A percentile compares a stretch with the other conserved stretches of the same genome.
These are phyloP conservation scores for Agrocybe praecox DNA, from an alignment of 768 basidiomycete genomes.

Conservation along the genomic window DNA sequence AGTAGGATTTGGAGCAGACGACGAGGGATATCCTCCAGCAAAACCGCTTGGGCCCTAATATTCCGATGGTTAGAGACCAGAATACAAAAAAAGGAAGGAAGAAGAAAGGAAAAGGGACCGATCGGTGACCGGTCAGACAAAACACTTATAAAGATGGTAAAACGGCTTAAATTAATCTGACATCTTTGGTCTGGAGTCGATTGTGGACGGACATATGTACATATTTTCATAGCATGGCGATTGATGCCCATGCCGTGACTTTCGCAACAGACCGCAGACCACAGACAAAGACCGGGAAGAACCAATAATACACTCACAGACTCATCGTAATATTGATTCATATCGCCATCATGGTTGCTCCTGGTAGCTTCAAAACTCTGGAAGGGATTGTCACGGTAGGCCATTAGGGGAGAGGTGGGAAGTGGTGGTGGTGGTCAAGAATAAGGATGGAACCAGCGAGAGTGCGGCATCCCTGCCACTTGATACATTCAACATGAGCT, in stretches of 20 bases:
- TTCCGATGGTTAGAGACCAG: conserved; percentile 1
- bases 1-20: conserved; percentile 1
- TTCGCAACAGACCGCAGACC: neutral
- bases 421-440: conserved; percentile 1
- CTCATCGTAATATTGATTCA: conserved; percentile 18
- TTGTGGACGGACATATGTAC: neutral
- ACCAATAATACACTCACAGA: conserved; percentile 13
- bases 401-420: neutral
- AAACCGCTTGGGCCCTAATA: conserved; percentile 2
- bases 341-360: conserved; percentile 4
- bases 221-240: neutral
- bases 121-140: conserved; percentile 4
- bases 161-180: no score
- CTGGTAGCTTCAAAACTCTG: conserved; percentile 1
- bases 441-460: neutral
- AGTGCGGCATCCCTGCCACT: neutral
- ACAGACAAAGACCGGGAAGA: neutral
- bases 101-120: neutral
- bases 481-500: neutral
- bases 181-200: no score
- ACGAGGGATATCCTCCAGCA: neutral
- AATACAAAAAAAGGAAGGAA: neutral
- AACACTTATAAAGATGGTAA: neutral
- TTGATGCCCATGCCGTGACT: neutral
- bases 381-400: conserved; percentile 25